These are phyloP conservation scores for Melanogaster broomeanus DNA, from an alignment of 768 basidiomycete genomes.

Conservation along the genomic window DNA sequence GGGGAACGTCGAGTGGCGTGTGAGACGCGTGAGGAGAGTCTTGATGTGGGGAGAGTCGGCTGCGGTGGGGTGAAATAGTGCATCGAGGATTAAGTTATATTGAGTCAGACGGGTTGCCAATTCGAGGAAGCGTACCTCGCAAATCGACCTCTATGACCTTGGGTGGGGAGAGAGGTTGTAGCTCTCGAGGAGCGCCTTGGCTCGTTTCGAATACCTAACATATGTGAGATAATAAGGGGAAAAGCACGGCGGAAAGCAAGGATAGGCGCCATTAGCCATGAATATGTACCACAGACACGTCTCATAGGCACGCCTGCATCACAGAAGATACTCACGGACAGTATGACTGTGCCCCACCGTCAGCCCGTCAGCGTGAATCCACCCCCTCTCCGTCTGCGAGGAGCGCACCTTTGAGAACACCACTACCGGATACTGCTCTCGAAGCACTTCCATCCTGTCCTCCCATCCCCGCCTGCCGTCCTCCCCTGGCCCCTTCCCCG, in stretches of 20 bases:
- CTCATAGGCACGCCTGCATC: not conserved
- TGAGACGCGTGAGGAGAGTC: conserved; percentile 63
- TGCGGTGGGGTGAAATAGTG: too few species aligned
- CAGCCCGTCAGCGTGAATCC: too few species aligned
- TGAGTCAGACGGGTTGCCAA: not conserved
- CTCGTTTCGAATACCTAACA: conserved; percentile 31
- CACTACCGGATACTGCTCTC: conserved; percentile 59
- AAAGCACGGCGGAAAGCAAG: not conserved
- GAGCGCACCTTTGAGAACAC: conserved; percentile 77
- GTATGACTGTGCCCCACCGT: conserved; percentile 52
- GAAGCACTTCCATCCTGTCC: conserved; percentile 41
- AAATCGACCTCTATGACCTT: conserved; percentile 76
- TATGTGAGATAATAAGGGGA: not conserved
- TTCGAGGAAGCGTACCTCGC: conserved; percentile 45
- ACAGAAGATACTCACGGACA: conserved; percentile 61
- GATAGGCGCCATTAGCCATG: too few species aligned
- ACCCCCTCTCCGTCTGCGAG: too few species aligned
- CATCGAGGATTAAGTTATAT: not conserved
- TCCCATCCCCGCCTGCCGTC: conserved; percentile 43
- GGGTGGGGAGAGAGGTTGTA: conserved; percentile 68
- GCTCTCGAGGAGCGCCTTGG: conserved; percentile 49
- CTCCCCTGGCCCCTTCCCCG: conserved; percentile 18
- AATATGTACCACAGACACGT: not conserved
- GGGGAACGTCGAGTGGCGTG: conserved; percentile 70
- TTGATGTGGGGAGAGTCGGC: conserved; percentile 69